phyloP scores from a whole-genome alignment of 306 rosid genomes.

The Inga laurina region DNA sequence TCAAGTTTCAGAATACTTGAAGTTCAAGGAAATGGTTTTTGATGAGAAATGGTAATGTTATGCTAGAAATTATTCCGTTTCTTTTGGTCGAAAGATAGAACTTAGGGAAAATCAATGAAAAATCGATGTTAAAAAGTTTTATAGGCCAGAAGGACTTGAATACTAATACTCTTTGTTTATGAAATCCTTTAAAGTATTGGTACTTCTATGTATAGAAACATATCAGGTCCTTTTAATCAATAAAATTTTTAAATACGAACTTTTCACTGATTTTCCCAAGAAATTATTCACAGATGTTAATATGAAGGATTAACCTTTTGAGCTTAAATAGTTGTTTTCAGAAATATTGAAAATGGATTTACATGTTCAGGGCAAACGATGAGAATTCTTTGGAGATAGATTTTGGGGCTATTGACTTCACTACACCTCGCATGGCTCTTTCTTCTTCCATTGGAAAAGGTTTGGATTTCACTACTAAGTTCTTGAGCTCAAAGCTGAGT shows the following conservation, averaged over 20 bases:
- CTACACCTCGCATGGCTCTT: slow-evolving; percentile 67
- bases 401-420: slow-evolving; percentile 74
- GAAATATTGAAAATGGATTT: neutral
- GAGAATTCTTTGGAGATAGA: slow-evolving; percentile 86
- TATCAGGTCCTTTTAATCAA: too few species aligned
- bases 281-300: neutral
- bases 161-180: too few species aligned
- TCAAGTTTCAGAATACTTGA: slow-evolving; percentile 69
- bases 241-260: too few species aligned
- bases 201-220: too few species aligned
- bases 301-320: neutral
- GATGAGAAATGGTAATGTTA: slow-evolving; percentile 59
- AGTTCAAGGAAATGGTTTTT: slow-evolving; percentile 60
- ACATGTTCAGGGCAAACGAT: slow-evolving; percentile 77
- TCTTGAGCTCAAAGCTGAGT: slow-evolving; percentile 57
- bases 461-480: slow-evolving; percentile 55
- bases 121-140: too few species aligned
- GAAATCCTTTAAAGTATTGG: too few species aligned
- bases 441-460: slow-evolving; percentile 95
- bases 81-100: neutral
- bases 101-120: too few species aligned
- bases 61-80: neutral
- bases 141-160: too few species aligned
- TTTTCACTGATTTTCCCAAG: too few species aligned
- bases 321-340: neutral